Conservation (phyloP, 208 protist species). For the Wallacemonas sp. region DNA sequence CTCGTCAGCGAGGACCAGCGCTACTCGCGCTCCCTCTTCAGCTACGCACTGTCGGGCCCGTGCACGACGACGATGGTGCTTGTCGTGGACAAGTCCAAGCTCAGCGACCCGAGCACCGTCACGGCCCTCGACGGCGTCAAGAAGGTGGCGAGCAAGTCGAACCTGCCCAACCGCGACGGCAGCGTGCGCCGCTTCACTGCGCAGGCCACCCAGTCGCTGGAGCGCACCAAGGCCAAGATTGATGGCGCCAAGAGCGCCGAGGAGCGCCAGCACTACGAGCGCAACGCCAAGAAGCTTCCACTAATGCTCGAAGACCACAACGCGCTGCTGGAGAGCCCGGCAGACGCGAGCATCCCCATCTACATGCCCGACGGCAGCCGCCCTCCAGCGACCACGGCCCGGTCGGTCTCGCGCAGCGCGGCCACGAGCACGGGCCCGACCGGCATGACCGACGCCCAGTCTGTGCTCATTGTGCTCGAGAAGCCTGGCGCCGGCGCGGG, state of each 20-base stretch:
- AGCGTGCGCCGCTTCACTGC: slow-evolving; percentile 53
- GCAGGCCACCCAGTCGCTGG: slow-evolving; percentile 38
- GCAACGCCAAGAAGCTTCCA: slow-evolving; percentile 21
- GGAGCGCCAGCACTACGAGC: slow-evolving; percentile 25
- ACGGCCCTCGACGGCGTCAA: slow-evolving; percentile 28
- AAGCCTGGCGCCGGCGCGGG: neutral
- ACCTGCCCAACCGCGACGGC: slow-evolving; percentile 45
- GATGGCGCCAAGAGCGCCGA: slow-evolving; percentile 16
- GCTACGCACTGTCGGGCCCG: slow-evolving; percentile 55
- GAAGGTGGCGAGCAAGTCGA: slow-evolving; percentile 43
- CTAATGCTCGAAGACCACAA: slow-evolving; percentile 41
- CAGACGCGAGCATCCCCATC: slow-evolving; percentile 23
- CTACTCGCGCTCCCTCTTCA: slow-evolving; percentile 53
- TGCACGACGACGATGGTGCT: slow-evolving; percentile 48
- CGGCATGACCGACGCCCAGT: slow-evolving; percentile 3
- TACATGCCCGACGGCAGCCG: slow-evolving; percentile 30
- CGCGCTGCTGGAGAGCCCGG: slow-evolving; percentile 19
- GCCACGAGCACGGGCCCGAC: neutral
- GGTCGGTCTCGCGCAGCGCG: neutral
- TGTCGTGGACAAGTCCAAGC: slow-evolving; percentile 29
- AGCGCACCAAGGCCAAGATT: slow-evolving; percentile 25
- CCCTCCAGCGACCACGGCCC: neutral
- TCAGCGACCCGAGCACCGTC: slow-evolving; percentile 20
- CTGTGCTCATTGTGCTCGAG: slow-evolving; percentile 4
- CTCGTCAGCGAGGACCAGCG: slow-evolving; percentile 36